phyloP scores from a whole-genome alignment of 345 rosid genomes.

The Euclidium syriacum region DNA sequence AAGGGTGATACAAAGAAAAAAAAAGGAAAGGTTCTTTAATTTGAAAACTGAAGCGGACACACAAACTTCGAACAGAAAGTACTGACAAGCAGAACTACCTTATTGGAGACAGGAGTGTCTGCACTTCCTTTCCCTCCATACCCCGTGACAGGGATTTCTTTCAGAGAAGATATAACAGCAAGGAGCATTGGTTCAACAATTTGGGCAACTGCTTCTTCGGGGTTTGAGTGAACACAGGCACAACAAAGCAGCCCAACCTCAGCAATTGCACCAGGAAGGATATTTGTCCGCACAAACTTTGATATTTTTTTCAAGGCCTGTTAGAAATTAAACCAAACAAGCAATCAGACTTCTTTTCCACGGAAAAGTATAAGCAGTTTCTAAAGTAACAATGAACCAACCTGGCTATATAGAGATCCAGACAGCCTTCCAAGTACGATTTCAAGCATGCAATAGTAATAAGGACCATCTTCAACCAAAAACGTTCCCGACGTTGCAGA shows the following conservation, averaged over 20 bases:
- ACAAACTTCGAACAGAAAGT: slow-evolving; percentile 18
- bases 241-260: slow-evolving; percentile 99
- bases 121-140: slow-evolving; percentile 72
- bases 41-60: slow-evolving; percentile 15
- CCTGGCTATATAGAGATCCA: slow-evolving; percentile 82
- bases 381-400: slow-evolving; percentile 36
- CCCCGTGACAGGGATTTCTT: slow-evolving; percentile 86
- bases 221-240: slow-evolving; percentile 94
- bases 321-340: slow-evolving; percentile 15
- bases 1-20: slow-evolving; percentile 4
- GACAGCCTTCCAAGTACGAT: slow-evolving; percentile 89
- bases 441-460: slow-evolving; percentile 97
- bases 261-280: slow-evolving; percentile 98
- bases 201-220: slow-evolving; percentile 80
- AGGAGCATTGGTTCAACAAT: slow-evolving; percentile 85
- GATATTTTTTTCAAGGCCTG: slow-evolving; percentile 97
- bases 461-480: slow-evolving; percentile 96
- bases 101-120: slow-evolving; percentile 45
- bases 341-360: slow-evolving; percentile 5
- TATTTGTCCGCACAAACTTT: slow-evolving; percentile 82
- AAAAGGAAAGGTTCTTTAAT: slow-evolving; percentile 1
- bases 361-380: not conserved
- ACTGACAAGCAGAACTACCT: slow-evolving; percentile 45
- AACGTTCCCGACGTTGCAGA: slow-evolving; percentile 92
- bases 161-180: slow-evolving; percentile 73